Conservation (phyloP, 352 stramenopile species). For the Globisporangium emineosum region DNA sequence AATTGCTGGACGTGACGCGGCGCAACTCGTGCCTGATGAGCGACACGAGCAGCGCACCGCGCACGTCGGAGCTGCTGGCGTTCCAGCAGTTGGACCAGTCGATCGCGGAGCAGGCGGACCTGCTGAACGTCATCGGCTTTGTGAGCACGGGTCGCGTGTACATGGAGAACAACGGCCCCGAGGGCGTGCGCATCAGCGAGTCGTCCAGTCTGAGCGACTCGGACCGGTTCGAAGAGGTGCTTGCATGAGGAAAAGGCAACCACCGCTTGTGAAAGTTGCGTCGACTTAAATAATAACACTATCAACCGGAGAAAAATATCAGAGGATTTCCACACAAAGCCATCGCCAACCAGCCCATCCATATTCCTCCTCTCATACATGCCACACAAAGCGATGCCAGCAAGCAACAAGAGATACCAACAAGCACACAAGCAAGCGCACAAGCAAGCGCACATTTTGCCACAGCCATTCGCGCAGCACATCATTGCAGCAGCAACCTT, state of each 20-base stretch:
- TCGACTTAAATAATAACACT: constrained; percentile 7
- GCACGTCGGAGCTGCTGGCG: constrained; percentile 53
- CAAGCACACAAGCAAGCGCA: constrained; percentile 6
- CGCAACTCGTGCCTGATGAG: constrained; percentile 80
- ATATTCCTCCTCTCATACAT: too few species aligned
- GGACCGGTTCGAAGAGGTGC: constrained; percentile 68
- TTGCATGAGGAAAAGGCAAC: constrained; percentile 24
- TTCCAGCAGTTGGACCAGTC: constrained; percentile 72
- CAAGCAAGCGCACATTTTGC: neutral
- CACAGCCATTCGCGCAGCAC: neutral
- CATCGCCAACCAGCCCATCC: neutral
- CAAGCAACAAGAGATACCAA: constrained; percentile 1
- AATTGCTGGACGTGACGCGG: constrained; percentile 59
- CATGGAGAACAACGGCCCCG: constrained; percentile 51
- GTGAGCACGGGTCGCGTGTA: constrained; percentile 74
- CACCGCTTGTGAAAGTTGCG: neutral
- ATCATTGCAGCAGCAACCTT: neutral
- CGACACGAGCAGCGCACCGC: constrained; percentile 63
- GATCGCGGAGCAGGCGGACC: constrained; percentile 68
- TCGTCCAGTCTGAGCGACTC: constrained; percentile 47
- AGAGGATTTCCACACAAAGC: neutral
- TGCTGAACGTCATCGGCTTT: constrained; percentile 74
- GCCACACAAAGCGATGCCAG: neutral
- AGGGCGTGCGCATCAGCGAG: constrained; percentile 64
- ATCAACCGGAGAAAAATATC: neutral